Conservation (phyloP, 2,329 filamentous ascomycete genomes). For the Neofusicoccum cordaticola region DNA sequence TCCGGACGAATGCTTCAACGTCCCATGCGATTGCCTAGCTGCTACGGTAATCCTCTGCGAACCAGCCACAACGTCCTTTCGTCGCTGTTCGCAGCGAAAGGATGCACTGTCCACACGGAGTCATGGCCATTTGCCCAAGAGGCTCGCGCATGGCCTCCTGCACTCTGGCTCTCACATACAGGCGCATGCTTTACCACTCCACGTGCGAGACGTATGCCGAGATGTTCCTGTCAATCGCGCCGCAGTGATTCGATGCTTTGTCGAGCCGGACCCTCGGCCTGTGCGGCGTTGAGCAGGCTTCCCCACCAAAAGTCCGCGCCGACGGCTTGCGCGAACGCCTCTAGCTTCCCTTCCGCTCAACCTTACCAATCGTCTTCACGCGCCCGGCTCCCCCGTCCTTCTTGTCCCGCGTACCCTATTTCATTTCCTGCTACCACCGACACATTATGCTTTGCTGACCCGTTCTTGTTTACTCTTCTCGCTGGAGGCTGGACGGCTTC, state of each 20-base stretch:
- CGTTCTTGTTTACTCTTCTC: neutral
- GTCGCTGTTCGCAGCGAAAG: too few relatives aligned
- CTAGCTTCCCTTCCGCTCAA: neutral
- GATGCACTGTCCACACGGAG: too few relatives aligned
- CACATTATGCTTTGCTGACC: conserved; percentile 7
- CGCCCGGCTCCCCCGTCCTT: neutral
- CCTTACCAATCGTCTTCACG: neutral
- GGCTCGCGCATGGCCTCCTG: too few relatives aligned
- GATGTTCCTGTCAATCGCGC: neutral
- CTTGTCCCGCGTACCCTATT: neutral
- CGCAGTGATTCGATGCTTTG: neutral
- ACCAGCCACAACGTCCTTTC: too few relatives aligned
- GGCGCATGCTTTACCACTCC: too few relatives aligned
- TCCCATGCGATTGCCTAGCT: too few relatives aligned
- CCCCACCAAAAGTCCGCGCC: conserved; percentile 14
- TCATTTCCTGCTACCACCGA: neutral
- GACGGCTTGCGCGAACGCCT: conserved; percentile 5
- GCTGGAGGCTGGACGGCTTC: neutral
- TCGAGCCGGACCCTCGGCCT: neutral
- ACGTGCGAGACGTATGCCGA: too few relatives aligned
- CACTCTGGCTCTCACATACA: too few relatives aligned
- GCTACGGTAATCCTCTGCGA: too few relatives aligned
- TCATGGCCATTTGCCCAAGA: too few relatives aligned
- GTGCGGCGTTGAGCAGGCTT: neutral
- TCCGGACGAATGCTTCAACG: too few relatives aligned